Percentiles rank a stretch among this genome's conserved stretches.
phyloP scores from a whole-genome alignment of 768 basidiomycete species.

The Suillus tomentosus region DNA sequence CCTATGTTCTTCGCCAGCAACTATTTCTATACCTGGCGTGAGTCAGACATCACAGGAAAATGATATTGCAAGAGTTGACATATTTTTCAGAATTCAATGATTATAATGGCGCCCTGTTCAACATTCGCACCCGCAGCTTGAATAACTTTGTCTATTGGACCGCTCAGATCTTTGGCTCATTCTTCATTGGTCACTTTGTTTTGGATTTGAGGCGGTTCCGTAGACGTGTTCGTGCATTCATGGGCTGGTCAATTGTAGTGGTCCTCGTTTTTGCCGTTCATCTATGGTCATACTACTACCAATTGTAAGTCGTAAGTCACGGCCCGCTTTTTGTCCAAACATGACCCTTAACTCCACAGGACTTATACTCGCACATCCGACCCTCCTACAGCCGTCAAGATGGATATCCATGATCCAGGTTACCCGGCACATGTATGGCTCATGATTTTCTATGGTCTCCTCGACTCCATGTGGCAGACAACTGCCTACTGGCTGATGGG shows the following conservation, averaged over 20 bases:
- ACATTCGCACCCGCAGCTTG: conserved; percentile 74
- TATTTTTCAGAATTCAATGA: conserved; percentile 68
- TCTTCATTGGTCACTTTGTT: conserved; percentile 62
- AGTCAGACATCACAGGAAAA: conserved; percentile 26
- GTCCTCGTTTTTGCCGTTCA: conserved; percentile 68
- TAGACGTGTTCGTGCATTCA: conserved; percentile 71
- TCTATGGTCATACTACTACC: conserved; percentile 77
- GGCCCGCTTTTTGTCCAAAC: not conserved
- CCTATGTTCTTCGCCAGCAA: conserved; percentile 87
- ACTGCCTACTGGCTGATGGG: conserved; percentile 84
- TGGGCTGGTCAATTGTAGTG: conserved; percentile 65
- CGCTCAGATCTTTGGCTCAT: conserved; percentile 74
- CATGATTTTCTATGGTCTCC: conserved; percentile 71
- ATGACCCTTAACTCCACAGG: conserved; percentile 28
- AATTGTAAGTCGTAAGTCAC: conserved; percentile 49
- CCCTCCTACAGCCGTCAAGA: conserved; percentile 40
- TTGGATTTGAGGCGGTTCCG: conserved; percentile 58
- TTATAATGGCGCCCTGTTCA: conserved; percentile 78
- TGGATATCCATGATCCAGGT: conserved; percentile 58
- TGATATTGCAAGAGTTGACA: not conserved
- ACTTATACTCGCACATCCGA: conserved; percentile 60
- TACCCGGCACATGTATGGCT: conserved; percentile 62
- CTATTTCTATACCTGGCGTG: conserved; percentile 88
- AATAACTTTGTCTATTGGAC: conserved; percentile 83
- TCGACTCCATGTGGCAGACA: conserved; percentile 88